Percentiles rank a stretch among this genome's conserved stretches.
These are phyloP conservation scores for Wickerhamomyces rabaulensis DNA, from an alignment of 805 yeast genomes.

Conservation along the genomic window DNA sequence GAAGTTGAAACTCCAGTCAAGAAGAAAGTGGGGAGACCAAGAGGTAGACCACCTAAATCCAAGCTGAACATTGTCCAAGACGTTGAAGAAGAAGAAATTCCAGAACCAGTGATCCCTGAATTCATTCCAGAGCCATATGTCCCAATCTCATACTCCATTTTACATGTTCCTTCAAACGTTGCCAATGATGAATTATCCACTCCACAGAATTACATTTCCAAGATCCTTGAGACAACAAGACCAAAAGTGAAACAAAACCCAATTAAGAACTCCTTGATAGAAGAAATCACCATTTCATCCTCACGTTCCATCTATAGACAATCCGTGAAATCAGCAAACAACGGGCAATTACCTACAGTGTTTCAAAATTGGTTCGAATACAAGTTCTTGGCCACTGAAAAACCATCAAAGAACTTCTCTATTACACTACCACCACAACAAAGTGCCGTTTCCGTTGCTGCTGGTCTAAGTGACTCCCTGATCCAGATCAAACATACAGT, in stretches of 20 bases:
- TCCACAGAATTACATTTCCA: background rate
- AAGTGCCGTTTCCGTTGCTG: constrained; percentile 39
- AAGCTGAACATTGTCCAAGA: background rate
- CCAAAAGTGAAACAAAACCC: background rate
- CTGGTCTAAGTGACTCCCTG: constrained; percentile 37
- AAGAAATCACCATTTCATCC: constrained; percentile 26
- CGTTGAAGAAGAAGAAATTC: background rate
- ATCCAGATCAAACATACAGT: constrained; percentile 33
- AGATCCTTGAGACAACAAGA: background rate
- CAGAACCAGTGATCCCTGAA: background rate
- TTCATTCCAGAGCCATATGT: background rate
- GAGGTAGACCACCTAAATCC: constrained; percentile 1
- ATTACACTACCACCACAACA: constrained; percentile 43
- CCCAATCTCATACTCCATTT: background rate
- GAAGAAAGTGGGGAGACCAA: constrained; percentile 2
- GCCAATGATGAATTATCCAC: background rate
- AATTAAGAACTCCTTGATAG: constrained; percentile 14
- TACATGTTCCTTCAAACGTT: background rate
- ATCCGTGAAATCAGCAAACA: constrained; percentile 16
- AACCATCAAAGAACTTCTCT: constrained; percentile 33
- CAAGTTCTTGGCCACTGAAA: constrained; percentile 27
- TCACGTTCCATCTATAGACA: constrained; percentile 25
- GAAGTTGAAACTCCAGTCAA: background rate
- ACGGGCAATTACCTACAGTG: constrained; percentile 15
- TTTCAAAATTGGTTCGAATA: constrained; percentile 32